phyloP scores from a whole-genome alignment of 768 basidiomycete genomes.

The Clavaria fumosa region DNA sequence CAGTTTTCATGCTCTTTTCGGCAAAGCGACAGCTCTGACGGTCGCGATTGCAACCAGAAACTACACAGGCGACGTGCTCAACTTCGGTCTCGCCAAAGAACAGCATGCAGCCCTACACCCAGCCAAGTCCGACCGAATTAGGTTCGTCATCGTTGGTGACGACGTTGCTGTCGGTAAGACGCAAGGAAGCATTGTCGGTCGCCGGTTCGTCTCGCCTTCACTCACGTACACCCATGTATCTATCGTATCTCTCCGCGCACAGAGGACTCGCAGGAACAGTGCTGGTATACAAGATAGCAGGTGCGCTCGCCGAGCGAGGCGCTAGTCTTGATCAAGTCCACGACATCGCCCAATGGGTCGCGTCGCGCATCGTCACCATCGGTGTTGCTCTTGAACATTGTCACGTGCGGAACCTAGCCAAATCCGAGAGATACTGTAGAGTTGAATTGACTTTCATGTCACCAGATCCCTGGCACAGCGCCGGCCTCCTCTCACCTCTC shows the following conservation, averaged over 20 bases:
- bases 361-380: slow-evolving; percentile 60
- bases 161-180: slow-evolving; percentile 76
- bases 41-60: too few species aligned
- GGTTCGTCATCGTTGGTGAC: slow-evolving; percentile 75
- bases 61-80: slow-evolving; percentile 82
- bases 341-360: slow-evolving; percentile 44
- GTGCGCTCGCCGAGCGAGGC: slow-evolving; percentile 59
- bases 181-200: slow-evolving; percentile 73
- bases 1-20: too few species aligned
- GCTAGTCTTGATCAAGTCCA: slow-evolving; percentile 56
- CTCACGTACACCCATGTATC: neutral
- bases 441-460: slow-evolving; percentile 2
- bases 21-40: too few species aligned
- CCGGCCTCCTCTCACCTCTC: slow-evolving; percentile 37
- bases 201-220: slow-evolving; percentile 31
- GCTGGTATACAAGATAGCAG: slow-evolving; percentile 83
- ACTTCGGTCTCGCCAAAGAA: slow-evolving; percentile 83
- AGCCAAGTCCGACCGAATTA: slow-evolving; percentile 47
- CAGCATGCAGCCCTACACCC: slow-evolving; percentile 61
- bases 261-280: slow-evolving; percentile 76
- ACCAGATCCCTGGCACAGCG: slow-evolving; percentile 70
- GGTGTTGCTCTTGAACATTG: slow-evolving; percentile 84
- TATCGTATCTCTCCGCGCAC: neutral
- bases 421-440: too few species aligned
- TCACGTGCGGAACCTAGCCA: slow-evolving; percentile 35